A percentile compares a stretch with the other conserved stretches of the same genome.
These are phyloP conservation scores for Malassezia sp. DNA, from an alignment of 1,284 basidiomycete genomes.

Conservation along the genomic window DNA sequence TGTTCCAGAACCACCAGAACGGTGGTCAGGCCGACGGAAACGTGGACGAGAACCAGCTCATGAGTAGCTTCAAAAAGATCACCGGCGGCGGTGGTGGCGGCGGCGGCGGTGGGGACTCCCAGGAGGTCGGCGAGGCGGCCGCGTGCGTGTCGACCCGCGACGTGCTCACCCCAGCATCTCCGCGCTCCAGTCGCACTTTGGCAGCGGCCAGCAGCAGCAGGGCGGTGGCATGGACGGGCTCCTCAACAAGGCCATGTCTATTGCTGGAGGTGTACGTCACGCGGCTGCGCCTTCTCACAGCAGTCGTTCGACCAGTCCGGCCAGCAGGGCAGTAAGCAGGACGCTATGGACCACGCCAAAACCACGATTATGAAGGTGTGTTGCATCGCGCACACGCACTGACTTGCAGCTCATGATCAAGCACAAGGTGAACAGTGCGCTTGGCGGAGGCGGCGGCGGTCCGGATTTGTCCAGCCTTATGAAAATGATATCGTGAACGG, in stretches of 20 bases:
- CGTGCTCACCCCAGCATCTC: too few relatives aligned
- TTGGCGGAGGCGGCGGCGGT: conserved; percentile 4
- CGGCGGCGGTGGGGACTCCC: neutral
- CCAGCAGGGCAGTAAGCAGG: conserved; percentile 2
- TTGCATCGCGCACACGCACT: too few relatives aligned
- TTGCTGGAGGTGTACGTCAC: too few relatives aligned
- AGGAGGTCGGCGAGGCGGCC: conserved; percentile 13
- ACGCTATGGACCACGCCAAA: conserved; percentile 15
- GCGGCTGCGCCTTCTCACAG: too few relatives aligned
- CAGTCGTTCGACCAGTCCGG: too few relatives aligned
- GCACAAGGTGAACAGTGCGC: conserved; percentile 14
- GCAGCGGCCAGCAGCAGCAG: conserved; percentile 3
- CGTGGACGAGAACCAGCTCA: conserved; percentile 5
- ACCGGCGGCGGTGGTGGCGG: neutral
- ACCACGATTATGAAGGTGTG: conserved; percentile 15
- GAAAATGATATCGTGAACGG: too few relatives aligned
- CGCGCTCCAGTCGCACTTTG: conserved; percentile 10
- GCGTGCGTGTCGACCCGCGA: too few relatives aligned
- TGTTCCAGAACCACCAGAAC: conserved; percentile 6
- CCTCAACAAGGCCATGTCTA: conserved; percentile 12
- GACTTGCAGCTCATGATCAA: conserved; percentile 16
- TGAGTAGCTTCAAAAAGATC: conserved; percentile 12
- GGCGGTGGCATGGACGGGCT: conserved; percentile 3
- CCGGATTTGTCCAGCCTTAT: too few relatives aligned
- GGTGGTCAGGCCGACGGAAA: conserved; percentile 8